Base-by-base conservation (phyloP, 345 rosid species). In the Ceriops decandra region DNA sequence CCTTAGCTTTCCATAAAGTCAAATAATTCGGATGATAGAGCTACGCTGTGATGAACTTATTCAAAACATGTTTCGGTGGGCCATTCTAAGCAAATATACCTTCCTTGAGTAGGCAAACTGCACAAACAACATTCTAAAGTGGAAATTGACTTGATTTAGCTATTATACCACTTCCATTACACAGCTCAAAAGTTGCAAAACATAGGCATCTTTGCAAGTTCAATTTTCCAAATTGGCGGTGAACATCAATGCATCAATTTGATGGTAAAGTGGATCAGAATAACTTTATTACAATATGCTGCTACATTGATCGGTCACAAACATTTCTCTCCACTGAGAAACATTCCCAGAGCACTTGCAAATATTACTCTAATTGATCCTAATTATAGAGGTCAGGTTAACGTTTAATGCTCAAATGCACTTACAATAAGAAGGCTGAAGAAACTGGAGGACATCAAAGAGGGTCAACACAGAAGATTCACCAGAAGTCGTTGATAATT, bases 251-350 rank as follows among this genome's bases (percentile, higher is more conserved):
- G 66, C 27, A 52, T 22, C 42, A 68, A 42, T 17, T 46, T 46
- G 22, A 31, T 0, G 15, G 49, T 13, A 42, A 3, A 42, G 5
- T 49, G 8, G 19, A 63, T 28, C 4, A 9, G 28, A 46, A n/a
- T 38, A 36, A 52, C 64, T 59, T 28, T 22, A 16, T n/a, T 33
- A 36, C 27, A 42, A 22, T 57, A 62, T 42, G 31, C 51, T 46
- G 17, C 47, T 57, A 31, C 51, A 57, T 63, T 71, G 52, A 71
- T 63, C 47, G 64, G 32, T 7, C 64, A 57, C 35, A 16, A 31
- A 8, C 5, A 27, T 27, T 27, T 33, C 33, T 22, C 33, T 19
- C 24, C 24, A 17, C 51, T 64, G 7, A 35, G 5, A 56, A 56
- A 30, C 53, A 57, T 47, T 35, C 13, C 16, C 5, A 24, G 3